Evolutionary conservation across 2,329 filamentous ascomycete genomes (phyloP).

Genomic region (Ceratocystis lukuohia): DNA sequence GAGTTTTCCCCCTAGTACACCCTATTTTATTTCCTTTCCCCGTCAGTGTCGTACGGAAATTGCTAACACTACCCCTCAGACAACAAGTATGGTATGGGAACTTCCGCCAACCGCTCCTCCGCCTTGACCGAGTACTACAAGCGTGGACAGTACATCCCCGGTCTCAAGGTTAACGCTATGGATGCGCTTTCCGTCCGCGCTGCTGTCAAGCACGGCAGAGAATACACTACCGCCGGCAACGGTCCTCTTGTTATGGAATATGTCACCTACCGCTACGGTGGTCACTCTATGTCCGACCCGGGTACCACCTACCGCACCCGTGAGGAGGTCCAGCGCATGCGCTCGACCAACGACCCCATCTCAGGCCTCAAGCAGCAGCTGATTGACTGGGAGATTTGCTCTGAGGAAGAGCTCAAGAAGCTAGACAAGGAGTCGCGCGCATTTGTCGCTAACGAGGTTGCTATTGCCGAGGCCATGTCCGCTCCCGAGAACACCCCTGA

Average conservation of each 20-base stretch:
- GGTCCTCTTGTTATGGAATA: conserved; percentile 96
- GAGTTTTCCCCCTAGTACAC: conserved; percentile 30
- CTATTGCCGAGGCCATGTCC: conserved; percentile 76
- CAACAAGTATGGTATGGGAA: conserved; percentile 99
- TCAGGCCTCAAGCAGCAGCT: conserved; percentile 97
- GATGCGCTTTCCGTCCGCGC: conserved; percentile 96
- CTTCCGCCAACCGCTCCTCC: conserved; percentile 81
- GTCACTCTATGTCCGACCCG: conserved; percentile 99
- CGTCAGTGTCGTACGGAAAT: background rate
- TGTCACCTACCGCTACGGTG: conserved; percentile 97
- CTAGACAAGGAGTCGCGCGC: conserved; percentile 88
- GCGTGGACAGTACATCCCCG: conserved; percentile 98
- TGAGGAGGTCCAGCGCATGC: conserved; percentile 99
- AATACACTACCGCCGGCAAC: conserved; percentile 70
- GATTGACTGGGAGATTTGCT: conserved; percentile 82
- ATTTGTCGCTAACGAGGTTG: conserved; percentile 80
- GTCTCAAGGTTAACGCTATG: conserved; percentile 99
- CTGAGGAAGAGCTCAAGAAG: conserved; percentile 88
- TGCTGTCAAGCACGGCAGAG: conserved; percentile 84
- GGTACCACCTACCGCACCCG: conserved; percentile 98
- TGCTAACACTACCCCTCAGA: conserved; percentile 38
- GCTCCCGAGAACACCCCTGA: conserved; percentile 62
- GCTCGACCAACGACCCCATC: conserved; percentile 95
- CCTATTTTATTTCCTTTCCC: background rate
- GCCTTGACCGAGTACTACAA: conserved; percentile 99